phyloP scores from a whole-genome alignment of 352 stramenopile genomes.

The Phytophthora europaea region DNA sequence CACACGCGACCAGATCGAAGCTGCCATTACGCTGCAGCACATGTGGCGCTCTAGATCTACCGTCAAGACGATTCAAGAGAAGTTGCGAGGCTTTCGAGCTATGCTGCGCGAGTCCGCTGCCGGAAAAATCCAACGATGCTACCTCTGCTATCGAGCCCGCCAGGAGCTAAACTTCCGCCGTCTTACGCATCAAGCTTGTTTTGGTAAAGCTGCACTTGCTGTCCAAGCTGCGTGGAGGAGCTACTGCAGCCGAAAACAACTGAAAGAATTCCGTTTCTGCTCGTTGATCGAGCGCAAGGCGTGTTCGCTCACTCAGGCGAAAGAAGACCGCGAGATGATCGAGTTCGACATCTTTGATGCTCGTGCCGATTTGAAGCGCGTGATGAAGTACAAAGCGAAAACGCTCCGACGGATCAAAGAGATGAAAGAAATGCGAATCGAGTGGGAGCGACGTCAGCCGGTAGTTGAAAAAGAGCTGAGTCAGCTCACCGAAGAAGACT shows the following conservation, averaged over 20 bases:
- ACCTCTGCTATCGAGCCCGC: conserved; percentile 68
- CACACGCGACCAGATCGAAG: conserved; percentile 65
- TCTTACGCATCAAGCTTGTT: conserved; percentile 49
- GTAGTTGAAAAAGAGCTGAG: conserved; percentile 79
- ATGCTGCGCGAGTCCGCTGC: conserved; percentile 53
- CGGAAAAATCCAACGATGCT: conserved; percentile 62
- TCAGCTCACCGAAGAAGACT: conserved; percentile 70
- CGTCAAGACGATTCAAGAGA: conserved; percentile 52
- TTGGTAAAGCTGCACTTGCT: conserved; percentile 66
- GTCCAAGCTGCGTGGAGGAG: conserved; percentile 83
- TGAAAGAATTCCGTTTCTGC: conserved; percentile 77
- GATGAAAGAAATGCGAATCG: conserved; percentile 79
- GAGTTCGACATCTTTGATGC: conserved; percentile 79
- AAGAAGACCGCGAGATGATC: conserved; percentile 74
- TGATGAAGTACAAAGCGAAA: conserved; percentile 86
- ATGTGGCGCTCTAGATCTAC: conserved; percentile 69
- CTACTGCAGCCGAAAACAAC: conserved; percentile 60
- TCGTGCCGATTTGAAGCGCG: conserved; percentile 62
- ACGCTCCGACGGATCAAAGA: conserved; percentile 75
- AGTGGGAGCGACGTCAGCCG: conserved; percentile 84
- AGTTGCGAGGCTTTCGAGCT: conserved; percentile 50
- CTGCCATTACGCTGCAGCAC: conserved; percentile 79
- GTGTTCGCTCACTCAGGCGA: conserved; percentile 54
- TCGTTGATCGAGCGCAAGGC: conserved; percentile 76
- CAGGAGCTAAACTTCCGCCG: conserved; percentile 50